A percentile compares a stretch with the other conserved stretches of the same genome.
Conservation (phyloP, 495 filamentous ascomycete genomes). For the Acidomyces sp. region DNA sequence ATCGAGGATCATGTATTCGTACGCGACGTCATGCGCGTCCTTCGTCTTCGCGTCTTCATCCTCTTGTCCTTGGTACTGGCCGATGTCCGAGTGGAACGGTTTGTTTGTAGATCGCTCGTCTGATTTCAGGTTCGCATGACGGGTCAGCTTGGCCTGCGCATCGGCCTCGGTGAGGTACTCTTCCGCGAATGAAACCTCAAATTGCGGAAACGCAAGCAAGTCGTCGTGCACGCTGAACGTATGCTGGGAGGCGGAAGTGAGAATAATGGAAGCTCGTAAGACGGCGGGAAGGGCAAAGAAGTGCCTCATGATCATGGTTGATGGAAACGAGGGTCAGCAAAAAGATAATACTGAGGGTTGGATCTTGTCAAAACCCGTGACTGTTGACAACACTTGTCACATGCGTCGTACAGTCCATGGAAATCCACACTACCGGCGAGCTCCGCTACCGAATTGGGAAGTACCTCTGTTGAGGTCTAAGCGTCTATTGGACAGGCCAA, state of each 20-base stretch:
- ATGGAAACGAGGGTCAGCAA: too few relatives aligned
- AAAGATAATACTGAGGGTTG: too few relatives aligned
- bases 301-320: slow-evolving; percentile 28
- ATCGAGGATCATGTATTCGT: slow-evolving; percentile 61
- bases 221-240: slow-evolving; percentile 81
- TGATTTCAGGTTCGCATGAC: slow-evolving; percentile 1
- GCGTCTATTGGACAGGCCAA: too few relatives aligned
- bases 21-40: slow-evolving; percentile 30
- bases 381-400: too few relatives aligned
- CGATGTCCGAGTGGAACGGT: not conserved
- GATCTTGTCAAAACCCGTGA: too few relatives aligned
- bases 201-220: slow-evolving; percentile 86
- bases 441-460: too few relatives aligned
- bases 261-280: slow-evolving; percentile 28
- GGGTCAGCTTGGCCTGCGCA: slow-evolving; percentile 37
- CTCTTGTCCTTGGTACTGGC: slow-evolving; percentile 2
- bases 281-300: slow-evolving; percentile 30
- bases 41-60: slow-evolving; percentile 7
- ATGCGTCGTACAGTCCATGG: too few relatives aligned
- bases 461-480: too few relatives aligned
- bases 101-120: not conserved
- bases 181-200: slow-evolving; percentile 67
- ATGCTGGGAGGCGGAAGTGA: slow-evolving; percentile 34
- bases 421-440: too few relatives aligned
- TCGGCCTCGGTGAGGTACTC: slow-evolving; percentile 58